Base-by-base conservation (phyloP, 2,329 filamentous ascomycete species). In the Phoma herbarum region DNA sequence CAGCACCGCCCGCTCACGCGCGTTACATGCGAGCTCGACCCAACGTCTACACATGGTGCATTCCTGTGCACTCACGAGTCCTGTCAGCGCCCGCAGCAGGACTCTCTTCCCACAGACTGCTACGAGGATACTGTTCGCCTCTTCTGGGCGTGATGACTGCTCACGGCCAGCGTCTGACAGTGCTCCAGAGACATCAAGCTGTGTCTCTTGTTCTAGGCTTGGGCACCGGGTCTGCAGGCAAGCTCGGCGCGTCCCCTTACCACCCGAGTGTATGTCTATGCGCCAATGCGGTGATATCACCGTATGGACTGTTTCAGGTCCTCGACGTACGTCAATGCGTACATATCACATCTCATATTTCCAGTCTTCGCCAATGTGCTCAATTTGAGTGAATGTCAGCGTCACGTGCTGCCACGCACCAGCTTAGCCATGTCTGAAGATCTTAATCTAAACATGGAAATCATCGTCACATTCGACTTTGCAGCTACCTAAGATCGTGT, bases 201-300 rank as follows among this genome's bases (percentile, higher is more conserved):
- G 18, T 28, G 26, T 39, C 20, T 50, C 44, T 59, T 31, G 52
- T 53, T 55, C 62, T 61, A 59, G 62, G 41, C 52, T 57, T 58
- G 55, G 58, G 53, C 52, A 52, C 50, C 50, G 48, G 37, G 52
- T 50, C 18, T 46, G 42, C 52, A 60, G 62, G 52, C 60, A 45
- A 58, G 43, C 51, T 55, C 60, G 57, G 60, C 51, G 51, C 55
- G 43, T 58, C 55, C 49, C 52, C 54, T 62, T 52, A 29, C n/a
- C 9, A 20, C 55, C 37, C 49, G 45, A 61, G 58, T 56, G 58
- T 56, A 53, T 55, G 52, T 42, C 39, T 50, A 57, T 56, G 50
- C 59, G 59, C 59, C 61, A 62, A 57, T 52, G 23, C 35, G 35
- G 35, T 52, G 47, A 53, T 37, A 29, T 49, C 44, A 58, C 55